phyloP scores from a whole-genome alignment of 306 rosid genomes.

The Citrullus colocynthis region DNA sequence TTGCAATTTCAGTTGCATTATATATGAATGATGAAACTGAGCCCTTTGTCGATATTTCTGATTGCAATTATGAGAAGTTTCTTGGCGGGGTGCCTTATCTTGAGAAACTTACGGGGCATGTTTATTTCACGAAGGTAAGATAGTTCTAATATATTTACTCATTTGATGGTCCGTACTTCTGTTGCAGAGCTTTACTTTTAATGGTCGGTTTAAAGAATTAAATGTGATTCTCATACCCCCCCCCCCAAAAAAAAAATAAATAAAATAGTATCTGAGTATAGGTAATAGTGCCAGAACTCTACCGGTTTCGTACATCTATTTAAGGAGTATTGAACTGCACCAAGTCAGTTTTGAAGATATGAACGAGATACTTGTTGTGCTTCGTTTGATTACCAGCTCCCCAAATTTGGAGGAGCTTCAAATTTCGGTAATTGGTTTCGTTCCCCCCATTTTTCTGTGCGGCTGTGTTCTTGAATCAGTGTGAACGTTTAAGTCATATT shows the following conservation, averaged over 20 bases:
- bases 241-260: conserved; percentile 13
- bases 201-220: neutral
- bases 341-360: conserved; percentile 92
- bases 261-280: conserved; percentile 60
- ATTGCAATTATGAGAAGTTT: conserved; percentile 61
- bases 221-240: neutral
- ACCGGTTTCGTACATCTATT: conserved; percentile 35
- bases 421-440: conserved; percentile 48
- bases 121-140: conserved; percentile 84
- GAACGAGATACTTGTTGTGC: conserved; percentile 77
- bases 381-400: conserved; percentile 65
- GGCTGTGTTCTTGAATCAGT: neutral
- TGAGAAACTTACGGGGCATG: conserved; percentile 63
- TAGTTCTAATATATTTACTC: conserved; percentile 2
- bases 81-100: conserved; percentile 81
- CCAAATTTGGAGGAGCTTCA: conserved; percentile 77
- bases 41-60: conserved; percentile 42
- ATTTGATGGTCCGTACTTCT: conserved; percentile 3
- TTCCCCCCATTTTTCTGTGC: neutral
- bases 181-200: conserved; percentile 1
- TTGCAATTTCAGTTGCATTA: conserved; percentile 47
- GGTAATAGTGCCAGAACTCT: conserved; percentile 36
- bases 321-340: conserved; percentile 58
- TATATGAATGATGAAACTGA: conserved; percentile 69
- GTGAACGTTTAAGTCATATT: neutral